Evolutionary conservation across 345 rosid species (phyloP).

Genomic region (Syzygium jambos): DNA sequence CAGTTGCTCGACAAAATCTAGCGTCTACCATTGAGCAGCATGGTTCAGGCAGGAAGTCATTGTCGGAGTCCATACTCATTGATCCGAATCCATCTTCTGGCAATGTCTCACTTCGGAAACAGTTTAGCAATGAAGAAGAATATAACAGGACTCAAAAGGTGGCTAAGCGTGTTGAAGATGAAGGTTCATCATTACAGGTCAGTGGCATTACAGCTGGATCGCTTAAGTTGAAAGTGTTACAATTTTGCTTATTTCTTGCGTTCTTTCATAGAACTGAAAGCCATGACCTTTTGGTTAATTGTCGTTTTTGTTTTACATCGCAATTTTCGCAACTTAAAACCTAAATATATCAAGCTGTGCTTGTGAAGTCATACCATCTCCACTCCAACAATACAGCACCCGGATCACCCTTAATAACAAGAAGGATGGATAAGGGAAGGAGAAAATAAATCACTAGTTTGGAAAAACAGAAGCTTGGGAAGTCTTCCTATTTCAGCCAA

Average conservation of each 20-base stretch:
- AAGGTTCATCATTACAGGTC: constrained; percentile 31
- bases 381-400: neutral
- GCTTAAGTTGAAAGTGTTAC: neutral
- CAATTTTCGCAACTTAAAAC: neutral
- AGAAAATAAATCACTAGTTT: neutral
- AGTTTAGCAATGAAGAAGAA: constrained; percentile 68
- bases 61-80: constrained; percentile 56
- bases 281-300: neutral
- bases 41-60: constrained; percentile 85
- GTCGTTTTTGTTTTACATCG: neutral
- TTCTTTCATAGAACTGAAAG: neutral
- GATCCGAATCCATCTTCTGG: constrained; percentile 56
- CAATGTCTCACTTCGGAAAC: constrained; percentile 71
- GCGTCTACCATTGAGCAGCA: constrained; percentile 78
- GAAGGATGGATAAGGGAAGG: neutral
- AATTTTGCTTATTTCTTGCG: neutral
- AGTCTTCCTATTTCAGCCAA: neutral
- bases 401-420: neutral
- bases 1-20: constrained; percentile 55
- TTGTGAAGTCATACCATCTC: neutral
- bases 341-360: neutral
- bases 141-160: constrained; percentile 30
- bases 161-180: constrained; percentile 47
- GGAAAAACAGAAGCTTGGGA: neutral
- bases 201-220: neutral